phyloP scores from a whole-genome alignment of 2,329 filamentous ascomycete genomes.

The Microdochium bolleyi region DNA sequence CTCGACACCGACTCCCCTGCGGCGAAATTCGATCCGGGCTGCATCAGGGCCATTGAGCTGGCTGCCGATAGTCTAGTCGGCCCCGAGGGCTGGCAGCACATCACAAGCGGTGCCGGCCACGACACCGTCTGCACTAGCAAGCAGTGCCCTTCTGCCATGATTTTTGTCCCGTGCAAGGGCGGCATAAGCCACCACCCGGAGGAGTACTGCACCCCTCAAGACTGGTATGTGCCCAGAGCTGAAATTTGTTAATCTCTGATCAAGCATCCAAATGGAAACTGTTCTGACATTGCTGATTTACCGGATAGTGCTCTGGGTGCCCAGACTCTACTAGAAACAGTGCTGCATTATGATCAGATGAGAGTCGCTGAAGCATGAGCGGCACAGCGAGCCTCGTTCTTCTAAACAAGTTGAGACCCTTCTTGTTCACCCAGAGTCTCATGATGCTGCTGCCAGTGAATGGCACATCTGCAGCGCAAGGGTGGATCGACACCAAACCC shows the following conservation, averaged over 20 bases:
- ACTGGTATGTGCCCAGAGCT: conserved; percentile 29
- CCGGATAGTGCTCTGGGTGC: neutral
- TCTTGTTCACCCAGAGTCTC: too few species aligned
- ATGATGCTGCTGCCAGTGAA: too few species aligned
- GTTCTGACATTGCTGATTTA: neutral
- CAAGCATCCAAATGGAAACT: neutral
- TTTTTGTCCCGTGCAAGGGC: conserved; percentile 56
- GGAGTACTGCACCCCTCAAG: conserved; percentile 52
- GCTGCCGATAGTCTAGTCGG: conserved; percentile 51
- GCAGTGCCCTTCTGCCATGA: conserved; percentile 56
- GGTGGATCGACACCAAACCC: too few species aligned
- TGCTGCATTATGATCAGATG: neutral
- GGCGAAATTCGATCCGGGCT: conserved; percentile 58
- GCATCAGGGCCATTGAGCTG: conserved; percentile 55
- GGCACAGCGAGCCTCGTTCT: too few species aligned
- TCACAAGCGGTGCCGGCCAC: conserved; percentile 34
- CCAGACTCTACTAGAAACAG: neutral
- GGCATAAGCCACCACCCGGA: conserved; percentile 57
- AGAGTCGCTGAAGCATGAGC: neutral
- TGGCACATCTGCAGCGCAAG: too few species aligned
- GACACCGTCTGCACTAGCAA: conserved; percentile 52
- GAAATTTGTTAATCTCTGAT: neutral
- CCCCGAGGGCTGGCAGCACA: conserved; percentile 28
- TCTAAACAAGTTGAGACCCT: too few species aligned
- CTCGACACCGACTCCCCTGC: conserved; percentile 56